Base-by-base conservation (phyloP, 2,329 filamentous ascomycete species). In the Macrophomina tecta region DNA sequence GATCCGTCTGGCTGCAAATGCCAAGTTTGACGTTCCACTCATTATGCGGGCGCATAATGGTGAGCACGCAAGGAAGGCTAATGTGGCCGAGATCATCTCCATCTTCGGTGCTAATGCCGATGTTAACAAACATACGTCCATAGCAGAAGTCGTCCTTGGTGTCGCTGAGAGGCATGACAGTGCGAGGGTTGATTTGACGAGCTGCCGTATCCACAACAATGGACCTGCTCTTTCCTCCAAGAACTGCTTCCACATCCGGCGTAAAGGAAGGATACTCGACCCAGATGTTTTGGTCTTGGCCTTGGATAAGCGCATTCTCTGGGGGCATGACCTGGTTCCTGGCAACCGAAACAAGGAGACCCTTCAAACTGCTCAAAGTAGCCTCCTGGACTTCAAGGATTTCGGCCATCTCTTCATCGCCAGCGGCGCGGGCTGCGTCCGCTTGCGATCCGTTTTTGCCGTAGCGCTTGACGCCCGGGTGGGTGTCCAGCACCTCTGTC, bases 241-340 rank as follows among this genome's bases (percentile, higher is more conserved):
- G 82, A 2, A 94, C 85, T 11, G 89, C 87, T 16, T 88, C 82
- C 67, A 92, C 87, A 72, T 94, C 91, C 18, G 91, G 86, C 30
- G 89, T 89, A 69, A 94, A 85, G 9, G 84, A 80, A 0, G 92
- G 92, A 72, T 96, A 95, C 66, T 89, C 85, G 16, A 94, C 76
- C 93, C 92, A 97, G 46, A 97, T 90, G 0, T 87, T 88, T 64
- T 91, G 91, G 74, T 97, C 91, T 68, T 94, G 89, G 1, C 89
- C 88, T 72, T 93, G 91, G 1, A 90, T 90, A n/a, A 94, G 82
- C 51, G 90, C 86, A 61, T 83, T 77, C 48, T 83, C 79, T 1
- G 84, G 82, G 0, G 92, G 90, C 71, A 97, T 83, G 67, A 95
- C 89, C 28, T 89, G 88, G 73, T 96, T 96, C 63, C 91, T 85